Base-by-base conservation (phyloP, 2,329 filamentous ascomycete genomes). In the Clarireedia monteithiana region DNA sequence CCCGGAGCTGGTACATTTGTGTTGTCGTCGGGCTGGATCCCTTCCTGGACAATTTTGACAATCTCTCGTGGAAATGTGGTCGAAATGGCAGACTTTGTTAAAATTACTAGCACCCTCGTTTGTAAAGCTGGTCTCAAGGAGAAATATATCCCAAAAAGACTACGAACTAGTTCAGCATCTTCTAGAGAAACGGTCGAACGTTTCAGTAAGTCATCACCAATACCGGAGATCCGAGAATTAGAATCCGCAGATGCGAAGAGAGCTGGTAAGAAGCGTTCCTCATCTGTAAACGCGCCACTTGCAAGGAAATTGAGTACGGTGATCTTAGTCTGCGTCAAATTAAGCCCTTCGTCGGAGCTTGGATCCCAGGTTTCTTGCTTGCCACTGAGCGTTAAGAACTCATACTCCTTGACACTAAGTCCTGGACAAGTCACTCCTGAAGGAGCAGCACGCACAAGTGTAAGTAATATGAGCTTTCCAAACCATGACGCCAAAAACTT, bases 161-260 rank as follows among this genome's bases (percentile, higher is more conserved):
- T 75, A 55, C 79, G 73, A 3, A 95, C 77, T 2, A 91, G 71
- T 1, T 69, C 63, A 9, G 75, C 65, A 59, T 89, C 80, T 68
- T 97, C 92, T 26, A 96, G 74, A 7, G 88, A 83, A 7, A 88
- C 80, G 1, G 82, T 79, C 30, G 82, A 87, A 61, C 91, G 80
- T 71, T 96, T 99, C 61, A 97, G 72, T 49, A 95, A 82, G 64
- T 96, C 91, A 56, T 96, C 90, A 0, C 89, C 92, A n/a, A 89
- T 75, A n/a, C 87, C 83, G 10, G 88, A 84, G 39, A 96, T 84
- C 7, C 86, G 82, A 38, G 85, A 89, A 62, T 96, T 94, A 1
- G 84, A 75, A 70, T 91, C 91, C 0, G 90, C 85, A 26, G 90
- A 86, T 5, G 91, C 91, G 68, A 88, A 91, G 1, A 97, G 72